Conservation (phyloP, 345 rosid genomes). For the Toxicodendron radicans region DNA sequence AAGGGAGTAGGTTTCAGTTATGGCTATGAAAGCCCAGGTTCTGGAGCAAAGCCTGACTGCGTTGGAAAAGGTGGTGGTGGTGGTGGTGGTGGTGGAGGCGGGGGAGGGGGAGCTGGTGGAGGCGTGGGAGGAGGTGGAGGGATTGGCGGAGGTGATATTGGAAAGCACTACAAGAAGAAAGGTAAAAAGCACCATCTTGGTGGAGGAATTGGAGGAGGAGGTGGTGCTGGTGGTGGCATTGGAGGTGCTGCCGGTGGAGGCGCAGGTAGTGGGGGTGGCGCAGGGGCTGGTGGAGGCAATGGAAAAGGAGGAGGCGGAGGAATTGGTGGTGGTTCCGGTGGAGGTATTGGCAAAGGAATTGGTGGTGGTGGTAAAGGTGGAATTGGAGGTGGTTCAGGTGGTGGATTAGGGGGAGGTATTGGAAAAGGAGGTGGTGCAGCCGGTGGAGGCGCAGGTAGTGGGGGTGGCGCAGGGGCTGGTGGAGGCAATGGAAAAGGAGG, state of each 20-base stretch:
- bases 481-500: background rate
- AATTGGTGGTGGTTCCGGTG: background rate
- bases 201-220: background rate
- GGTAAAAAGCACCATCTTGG: background rate
- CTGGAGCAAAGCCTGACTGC: slow-evolving; percentile 19
- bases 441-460: slow-evolving; percentile 4
- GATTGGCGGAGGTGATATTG: background rate
- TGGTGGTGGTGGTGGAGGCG: background rate
- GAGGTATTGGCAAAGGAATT: background rate
- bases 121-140: background rate
- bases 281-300: background rate
- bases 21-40: slow-evolving; percentile 13
- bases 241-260: slow-evolving; percentile 20
- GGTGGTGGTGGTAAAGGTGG: background rate
- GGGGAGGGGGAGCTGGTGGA: background rate
- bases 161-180: background rate
- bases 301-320: slow-evolving; percentile 15
- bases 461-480: slow-evolving; percentile 2
- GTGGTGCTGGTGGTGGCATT: background rate
- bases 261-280: too few relatives aligned
- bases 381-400: background rate
- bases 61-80: slow-evolving; percentile 12
- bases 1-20: slow-evolving; percentile 29
- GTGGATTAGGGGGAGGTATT: background rate
- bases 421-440: slow-evolving; percentile 12